These are phyloP conservation scores for Petunia axillaris DNA, from an alignment of 257 asterid species.

Conservation along the genomic window DNA sequence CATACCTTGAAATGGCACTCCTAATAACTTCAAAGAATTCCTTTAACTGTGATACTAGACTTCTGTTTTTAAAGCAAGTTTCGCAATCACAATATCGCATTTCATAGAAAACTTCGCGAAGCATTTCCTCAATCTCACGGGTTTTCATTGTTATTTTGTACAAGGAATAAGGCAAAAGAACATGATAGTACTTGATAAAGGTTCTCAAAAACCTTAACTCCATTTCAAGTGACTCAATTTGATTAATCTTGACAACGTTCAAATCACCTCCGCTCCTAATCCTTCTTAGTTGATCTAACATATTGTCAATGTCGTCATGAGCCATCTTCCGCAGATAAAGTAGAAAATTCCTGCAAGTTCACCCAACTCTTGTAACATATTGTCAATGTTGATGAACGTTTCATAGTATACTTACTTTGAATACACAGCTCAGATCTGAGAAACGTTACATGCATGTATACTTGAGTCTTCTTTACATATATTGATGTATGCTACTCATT, in stretches of 20 bases:
- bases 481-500: no score
- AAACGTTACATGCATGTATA: not conserved
- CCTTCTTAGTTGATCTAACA: not conserved
- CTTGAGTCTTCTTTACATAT: not conserved
- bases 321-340: not conserved
- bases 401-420: no score
- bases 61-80: not conserved
- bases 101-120: not conserved
- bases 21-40: not conserved
- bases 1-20: not conserved
- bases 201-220: not conserved
- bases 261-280: not conserved
- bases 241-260: accelerated
- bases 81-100: not conserved
- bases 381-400: not conserved
- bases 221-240: not conserved
- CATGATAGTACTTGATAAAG: not conserved
- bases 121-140: not conserved
- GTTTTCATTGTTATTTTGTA: not conserved
- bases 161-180: not conserved
- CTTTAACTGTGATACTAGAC: not conserved
- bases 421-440: not conserved
- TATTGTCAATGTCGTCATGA: not conserved
- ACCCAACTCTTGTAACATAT: not conserved
- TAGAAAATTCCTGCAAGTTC: slow-evolving; percentile 2